phyloP scores from a whole-genome alignment of 352 stramenopile species.

The Aphanomyces astaci region DNA sequence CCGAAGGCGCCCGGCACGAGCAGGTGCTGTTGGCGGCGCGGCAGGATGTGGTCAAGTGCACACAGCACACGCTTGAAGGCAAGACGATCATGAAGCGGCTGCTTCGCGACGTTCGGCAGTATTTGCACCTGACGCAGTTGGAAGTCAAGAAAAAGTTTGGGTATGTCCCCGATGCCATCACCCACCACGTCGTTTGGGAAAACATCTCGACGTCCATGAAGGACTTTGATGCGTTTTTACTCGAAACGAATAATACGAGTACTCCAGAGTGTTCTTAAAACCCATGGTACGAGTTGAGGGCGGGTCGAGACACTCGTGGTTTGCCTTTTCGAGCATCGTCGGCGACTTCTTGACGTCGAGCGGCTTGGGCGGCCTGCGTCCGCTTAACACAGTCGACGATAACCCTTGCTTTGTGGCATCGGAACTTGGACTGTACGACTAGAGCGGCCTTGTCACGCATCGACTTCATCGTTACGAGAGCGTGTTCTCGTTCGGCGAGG shows the following conservation, averaged over 20 bases:
- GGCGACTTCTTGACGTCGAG: constrained; percentile 13
- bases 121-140: constrained; percentile 51
- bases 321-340: constrained; percentile 26
- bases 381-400: constrained; percentile 36
- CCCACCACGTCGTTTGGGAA: constrained; percentile 49
- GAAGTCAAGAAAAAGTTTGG: constrained; percentile 76
- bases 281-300: constrained; percentile 36
- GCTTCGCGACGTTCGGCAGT: constrained; percentile 53
- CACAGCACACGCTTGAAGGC: not conserved
- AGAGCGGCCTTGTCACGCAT: constrained; percentile 33
- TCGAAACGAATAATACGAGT: too few species aligned
- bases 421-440: constrained; percentile 40
- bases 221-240: constrained; percentile 35
- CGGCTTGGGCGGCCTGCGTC: constrained; percentile 27
- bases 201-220: constrained; percentile 53
- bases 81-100: constrained; percentile 35
- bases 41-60: not conserved
- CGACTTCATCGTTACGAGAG: not conserved
- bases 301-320: constrained; percentile 28
- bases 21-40: constrained; percentile 25
- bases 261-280: constrained; percentile 34
- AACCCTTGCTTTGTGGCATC: constrained; percentile 33
- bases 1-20: constrained; percentile 23
- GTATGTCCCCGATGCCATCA: constrained; percentile 68
- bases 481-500: not conserved